phyloP scores from a whole-genome alignment of 108 stramenopile species.

The Epithemia pelagica region DNA sequence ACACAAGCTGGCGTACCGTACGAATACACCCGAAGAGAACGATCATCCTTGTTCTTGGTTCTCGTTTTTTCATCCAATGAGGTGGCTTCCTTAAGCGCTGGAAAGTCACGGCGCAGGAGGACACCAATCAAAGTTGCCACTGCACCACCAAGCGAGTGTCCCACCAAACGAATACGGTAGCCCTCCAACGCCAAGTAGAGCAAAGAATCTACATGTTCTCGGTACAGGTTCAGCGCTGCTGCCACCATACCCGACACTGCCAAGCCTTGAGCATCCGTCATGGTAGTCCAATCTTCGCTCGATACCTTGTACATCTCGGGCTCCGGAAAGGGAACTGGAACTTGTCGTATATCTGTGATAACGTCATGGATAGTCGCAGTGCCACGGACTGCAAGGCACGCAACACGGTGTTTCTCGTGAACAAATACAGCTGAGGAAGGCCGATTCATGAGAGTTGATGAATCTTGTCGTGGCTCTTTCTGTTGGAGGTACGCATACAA shows the following conservation, averaged over 20 bases:
- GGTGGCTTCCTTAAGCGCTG: constrained; percentile 10
- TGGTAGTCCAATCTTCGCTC: constrained; percentile 66
- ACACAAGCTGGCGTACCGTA: constrained; percentile 91
- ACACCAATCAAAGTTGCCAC: constrained; percentile 81
- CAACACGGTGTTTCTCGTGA: constrained; percentile 62
- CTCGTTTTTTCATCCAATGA: background rate
- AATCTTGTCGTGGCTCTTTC: constrained; percentile 23
- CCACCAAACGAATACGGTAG: constrained; percentile 74
- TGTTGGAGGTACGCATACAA: constrained; percentile 77
- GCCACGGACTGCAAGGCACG: constrained; percentile 78
- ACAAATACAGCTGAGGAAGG: constrained; percentile 76
- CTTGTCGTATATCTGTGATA: constrained; percentile 91
- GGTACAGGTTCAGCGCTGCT: constrained; percentile 66
- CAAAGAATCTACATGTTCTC: constrained; percentile 68
- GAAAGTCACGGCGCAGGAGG: constrained; percentile 54
- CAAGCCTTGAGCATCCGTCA: constrained; percentile 57
- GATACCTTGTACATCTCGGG: constrained; percentile 24
- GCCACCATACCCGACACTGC: constrained; percentile 83
- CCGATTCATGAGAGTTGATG: constrained; percentile 21
- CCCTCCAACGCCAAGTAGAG: constrained; percentile 52
- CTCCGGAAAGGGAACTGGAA: constrained; percentile 80
- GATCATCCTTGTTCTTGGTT: constrained; percentile 25
- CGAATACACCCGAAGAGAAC: constrained; percentile 67
- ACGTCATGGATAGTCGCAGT: constrained; percentile 92
- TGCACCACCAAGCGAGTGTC: constrained; percentile 82